These are phyloP conservation scores for Aspergillus tanneri DNA, from an alignment of 2,329 filamentous ascomycete species.

Conservation along the genomic window DNA sequence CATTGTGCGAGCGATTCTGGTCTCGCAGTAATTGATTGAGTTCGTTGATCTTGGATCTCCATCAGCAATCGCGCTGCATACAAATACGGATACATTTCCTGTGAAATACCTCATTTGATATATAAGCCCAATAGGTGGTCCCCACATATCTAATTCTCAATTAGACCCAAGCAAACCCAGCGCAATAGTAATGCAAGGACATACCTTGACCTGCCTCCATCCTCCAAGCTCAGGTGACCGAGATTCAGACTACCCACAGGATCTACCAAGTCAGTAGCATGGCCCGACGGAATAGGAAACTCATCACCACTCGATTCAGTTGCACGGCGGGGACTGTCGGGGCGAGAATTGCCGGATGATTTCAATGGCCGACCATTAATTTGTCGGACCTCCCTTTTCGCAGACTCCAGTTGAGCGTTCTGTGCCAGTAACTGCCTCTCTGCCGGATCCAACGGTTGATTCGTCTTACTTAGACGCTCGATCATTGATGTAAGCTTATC, in stretches of 20 bases:
- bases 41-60: conserved; percentile 40
- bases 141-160: conserved; percentile 42
- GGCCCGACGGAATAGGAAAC: conserved; percentile 44
- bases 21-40: conserved; percentile 45
- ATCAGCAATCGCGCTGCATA: neutral
- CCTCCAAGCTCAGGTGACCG: conserved; percentile 45
- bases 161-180: neutral
- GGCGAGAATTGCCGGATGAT: conserved; percentile 20
- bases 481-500: conserved; percentile 48
- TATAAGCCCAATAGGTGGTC: conserved; percentile 49
- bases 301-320: conserved; percentile 41
- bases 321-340: conserved; percentile 35
- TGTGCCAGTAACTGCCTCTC: conserved; percentile 23
- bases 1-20: conserved; percentile 40
- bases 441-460: conserved; percentile 28
- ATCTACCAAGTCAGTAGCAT: conserved; percentile 44
- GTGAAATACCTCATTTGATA: conserved; percentile 45
- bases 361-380: conserved; percentile 17
- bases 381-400: conserved; percentile 21
- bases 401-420: conserved; percentile 17
- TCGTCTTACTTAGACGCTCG: conserved; percentile 41
- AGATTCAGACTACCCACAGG: conserved; percentile 43
- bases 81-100: no score
- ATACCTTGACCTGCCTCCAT: conserved; percentile 45
- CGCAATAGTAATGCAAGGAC: conserved; percentile 26